phyloP scores from a whole-genome alignment of 2,329 filamentous ascomycete genomes.

The Cordyceps tenuipes region DNA sequence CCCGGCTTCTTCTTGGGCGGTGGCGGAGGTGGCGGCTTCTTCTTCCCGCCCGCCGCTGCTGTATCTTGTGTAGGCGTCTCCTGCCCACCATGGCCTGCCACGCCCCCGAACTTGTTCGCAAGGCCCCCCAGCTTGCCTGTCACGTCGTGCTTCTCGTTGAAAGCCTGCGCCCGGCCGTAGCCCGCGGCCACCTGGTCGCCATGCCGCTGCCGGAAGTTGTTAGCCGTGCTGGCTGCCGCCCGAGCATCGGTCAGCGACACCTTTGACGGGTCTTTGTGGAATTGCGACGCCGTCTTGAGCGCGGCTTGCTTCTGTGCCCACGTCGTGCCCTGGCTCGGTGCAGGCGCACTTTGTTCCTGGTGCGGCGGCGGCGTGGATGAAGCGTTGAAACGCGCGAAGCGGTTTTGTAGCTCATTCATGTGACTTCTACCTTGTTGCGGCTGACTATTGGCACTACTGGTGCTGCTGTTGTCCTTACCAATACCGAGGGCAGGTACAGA shows the following conservation, averaged over 20 bases:
- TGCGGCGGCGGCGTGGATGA: constrained; percentile 13
- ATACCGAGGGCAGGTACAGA: constrained; percentile 75
- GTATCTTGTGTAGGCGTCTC: neutral
- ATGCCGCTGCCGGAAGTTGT: constrained; percentile 63
- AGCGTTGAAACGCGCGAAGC: constrained; percentile 50
- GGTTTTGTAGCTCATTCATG: constrained; percentile 58
- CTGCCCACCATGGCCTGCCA: constrained; percentile 10
- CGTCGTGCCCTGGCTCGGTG: constrained; percentile 44
- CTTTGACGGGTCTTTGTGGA: constrained; percentile 53
- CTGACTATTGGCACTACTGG: constrained; percentile 17
- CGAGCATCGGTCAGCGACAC: constrained; percentile 52
- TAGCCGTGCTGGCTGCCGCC: constrained; percentile 51
- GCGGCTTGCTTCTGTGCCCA: constrained; percentile 59
- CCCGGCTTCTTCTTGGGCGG: constrained; percentile 44
- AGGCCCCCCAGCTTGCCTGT: constrained; percentile 28
- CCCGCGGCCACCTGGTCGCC: constrained; percentile 59
- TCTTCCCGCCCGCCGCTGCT: constrained; percentile 10
- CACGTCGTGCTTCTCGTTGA: constrained; percentile 56
- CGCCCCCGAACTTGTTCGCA: constrained; percentile 10
- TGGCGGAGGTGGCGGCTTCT: constrained; percentile 47
- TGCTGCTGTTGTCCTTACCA: constrained; percentile 30
- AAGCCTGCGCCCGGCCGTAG: constrained; percentile 43
- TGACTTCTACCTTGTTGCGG: constrained; percentile 28
- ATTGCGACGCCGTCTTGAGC: constrained; percentile 49
- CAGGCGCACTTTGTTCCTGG: constrained; percentile 12